Evolutionary conservation across 176 grass and related monocot species (phyloP).

Genomic region (Bromus sterilis): DNA sequence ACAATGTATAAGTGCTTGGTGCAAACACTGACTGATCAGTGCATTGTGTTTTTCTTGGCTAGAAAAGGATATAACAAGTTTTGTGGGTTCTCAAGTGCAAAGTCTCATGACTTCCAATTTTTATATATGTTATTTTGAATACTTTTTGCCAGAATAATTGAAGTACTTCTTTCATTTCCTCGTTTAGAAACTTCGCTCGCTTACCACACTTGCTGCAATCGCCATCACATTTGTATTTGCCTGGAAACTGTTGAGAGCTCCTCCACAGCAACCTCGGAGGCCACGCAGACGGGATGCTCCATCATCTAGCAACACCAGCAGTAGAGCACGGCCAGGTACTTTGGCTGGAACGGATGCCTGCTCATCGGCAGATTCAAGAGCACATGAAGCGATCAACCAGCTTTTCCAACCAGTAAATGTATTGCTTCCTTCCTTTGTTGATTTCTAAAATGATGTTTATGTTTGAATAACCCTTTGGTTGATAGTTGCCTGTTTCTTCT

Average conservation of each 20-base stretch:
- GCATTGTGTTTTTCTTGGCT: neutral
- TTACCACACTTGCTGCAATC: slow-evolving; percentile 84
- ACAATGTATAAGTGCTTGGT: neutral
- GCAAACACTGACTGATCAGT: neutral
- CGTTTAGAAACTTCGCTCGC: slow-evolving; percentile 79
- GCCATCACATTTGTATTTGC: slow-evolving; percentile 75
- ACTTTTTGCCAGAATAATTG: neutral
- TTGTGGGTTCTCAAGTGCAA: neutral
- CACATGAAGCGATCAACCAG: slow-evolving; percentile 76
- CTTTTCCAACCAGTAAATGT: slow-evolving; percentile 96
- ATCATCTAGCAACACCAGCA: slow-evolving; percentile 51
- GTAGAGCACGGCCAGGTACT: slow-evolving; percentile 44
- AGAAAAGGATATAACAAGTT: neutral
- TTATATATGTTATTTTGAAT: neutral
- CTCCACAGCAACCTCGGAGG: slow-evolving; percentile 69
- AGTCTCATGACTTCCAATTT: neutral
- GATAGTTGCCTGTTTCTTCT: slow-evolving; percentile 29
- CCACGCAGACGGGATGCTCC: slow-evolving; percentile 44
- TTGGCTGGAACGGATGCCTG: slow-evolving; percentile 53
- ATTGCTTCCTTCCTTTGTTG: slow-evolving; percentile 20
- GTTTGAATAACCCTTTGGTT: slow-evolving; percentile 6
- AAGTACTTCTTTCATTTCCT: slow-evolving; percentile 24
- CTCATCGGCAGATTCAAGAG: slow-evolving; percentile 78
- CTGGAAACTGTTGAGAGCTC: slow-evolving; percentile 85
- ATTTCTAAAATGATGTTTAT: neutral